phyloP scores from a whole-genome alignment of 495 filamentous ascomycete species.

The Talaromyces trachyspermus region DNA sequence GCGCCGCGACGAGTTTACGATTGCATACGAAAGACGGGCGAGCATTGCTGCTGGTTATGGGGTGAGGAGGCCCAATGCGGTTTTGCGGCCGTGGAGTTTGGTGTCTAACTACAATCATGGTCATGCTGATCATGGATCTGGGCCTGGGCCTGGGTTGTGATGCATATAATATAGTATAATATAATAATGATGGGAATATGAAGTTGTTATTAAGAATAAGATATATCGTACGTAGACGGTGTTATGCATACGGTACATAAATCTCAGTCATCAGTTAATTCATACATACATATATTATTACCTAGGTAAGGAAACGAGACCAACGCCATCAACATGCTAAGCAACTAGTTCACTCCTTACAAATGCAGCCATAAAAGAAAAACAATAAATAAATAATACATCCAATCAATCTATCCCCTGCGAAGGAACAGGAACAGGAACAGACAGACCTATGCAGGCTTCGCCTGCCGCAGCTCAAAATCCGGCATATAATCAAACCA shows the following conservation, averaged over 20 bases:
- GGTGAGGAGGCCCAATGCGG: not conserved
- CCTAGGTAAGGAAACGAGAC: not conserved
- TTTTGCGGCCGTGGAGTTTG: no score
- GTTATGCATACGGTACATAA: no score
- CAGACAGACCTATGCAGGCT: not conserved
- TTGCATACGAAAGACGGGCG: no score
- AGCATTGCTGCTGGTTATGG: no score
- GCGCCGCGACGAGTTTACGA: not conserved
- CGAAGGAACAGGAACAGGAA: not conserved
- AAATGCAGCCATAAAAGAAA: no score
- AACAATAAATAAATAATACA: no score
- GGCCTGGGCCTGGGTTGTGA: constrained; percentile 1
- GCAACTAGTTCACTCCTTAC: no score
- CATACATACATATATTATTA: not conserved
- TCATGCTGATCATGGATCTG: constrained; percentile 5
- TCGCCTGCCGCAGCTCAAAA: constrained; percentile 60
- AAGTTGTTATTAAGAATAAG: no score
- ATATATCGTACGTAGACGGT: no score
- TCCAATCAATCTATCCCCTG: not conserved
- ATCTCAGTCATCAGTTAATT: not conserved
- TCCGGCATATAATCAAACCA: constrained; percentile 78
- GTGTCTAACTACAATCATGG: no score
- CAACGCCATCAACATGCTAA: not conserved
- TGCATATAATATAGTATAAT: not conserved
- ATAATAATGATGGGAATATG: no score